These are phyloP conservation scores for Magnolia officinalis DNA, from an alignment of 164 flowering plant genomes.

Conservation along the genomic window DNA sequence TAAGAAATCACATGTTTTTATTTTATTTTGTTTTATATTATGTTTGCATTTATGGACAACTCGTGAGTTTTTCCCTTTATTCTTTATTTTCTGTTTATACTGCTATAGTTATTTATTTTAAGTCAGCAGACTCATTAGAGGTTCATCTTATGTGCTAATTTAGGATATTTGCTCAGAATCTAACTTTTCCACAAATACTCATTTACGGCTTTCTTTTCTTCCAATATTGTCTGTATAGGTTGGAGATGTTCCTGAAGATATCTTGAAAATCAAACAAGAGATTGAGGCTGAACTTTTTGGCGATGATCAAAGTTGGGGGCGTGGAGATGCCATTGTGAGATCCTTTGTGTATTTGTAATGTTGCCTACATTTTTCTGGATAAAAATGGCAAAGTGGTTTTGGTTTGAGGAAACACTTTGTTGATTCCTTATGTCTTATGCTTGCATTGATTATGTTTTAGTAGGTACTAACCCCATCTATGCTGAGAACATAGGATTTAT, in stretches of 20 bases:
- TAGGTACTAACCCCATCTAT: neutral
- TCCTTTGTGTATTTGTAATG: constrained; percentile 3
- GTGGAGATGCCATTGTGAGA: constrained; percentile 61
- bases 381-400: no score
- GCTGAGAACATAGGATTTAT: neutral
- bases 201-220: neutral
- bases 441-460: neutral
- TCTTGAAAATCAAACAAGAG: constrained; percentile 70
- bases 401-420: no score
- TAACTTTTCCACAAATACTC: no score
- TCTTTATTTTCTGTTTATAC: neutral
- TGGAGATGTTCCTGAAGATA: constrained; percentile 51
- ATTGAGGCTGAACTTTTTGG: constrained; percentile 71
- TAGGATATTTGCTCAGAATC: neutral
- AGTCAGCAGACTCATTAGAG: neutral
- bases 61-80: neutral
- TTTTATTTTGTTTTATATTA: neutral
- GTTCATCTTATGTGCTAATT: neutral
- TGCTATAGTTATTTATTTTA: neutral
- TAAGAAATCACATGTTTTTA: no score
- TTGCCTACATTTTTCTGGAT: neutral
- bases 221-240: constrained; percentile 28
- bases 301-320: constrained; percentile 75
- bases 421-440: neutral
- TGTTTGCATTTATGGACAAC: neutral